Percentiles rank a stretch among this genome's conserved stretches.
These are phyloP conservation scores for Eucalyptus pumila DNA, from an alignment of 345 rosid genomes.

Conservation along the genomic window DNA sequence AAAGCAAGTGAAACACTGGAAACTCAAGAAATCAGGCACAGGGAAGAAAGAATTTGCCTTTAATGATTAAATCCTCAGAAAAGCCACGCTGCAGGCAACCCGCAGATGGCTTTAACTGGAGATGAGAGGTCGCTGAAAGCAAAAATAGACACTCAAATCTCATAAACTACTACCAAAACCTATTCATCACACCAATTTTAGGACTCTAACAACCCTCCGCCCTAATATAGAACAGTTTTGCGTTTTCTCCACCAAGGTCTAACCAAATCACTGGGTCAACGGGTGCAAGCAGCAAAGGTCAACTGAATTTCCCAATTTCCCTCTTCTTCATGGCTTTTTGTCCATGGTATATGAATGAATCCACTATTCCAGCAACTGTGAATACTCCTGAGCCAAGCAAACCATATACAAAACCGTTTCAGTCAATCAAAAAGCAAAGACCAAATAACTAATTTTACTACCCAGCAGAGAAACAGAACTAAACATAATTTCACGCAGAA, in stretches of 20 bases:
- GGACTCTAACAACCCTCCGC: not conserved
- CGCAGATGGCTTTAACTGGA: not conserved
- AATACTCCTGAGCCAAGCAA: conserved; percentile 26
- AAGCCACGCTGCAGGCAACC: not conserved
- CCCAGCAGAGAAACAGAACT: not conserved
- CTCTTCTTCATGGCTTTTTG: conserved; percentile 74
- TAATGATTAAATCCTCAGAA: not conserved
- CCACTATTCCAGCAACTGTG: conserved; percentile 75
- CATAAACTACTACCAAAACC: not conserved
- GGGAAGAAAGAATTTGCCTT: not conserved
- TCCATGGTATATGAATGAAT: conserved; percentile 73
- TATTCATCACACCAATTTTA: not conserved
- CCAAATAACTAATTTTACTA: not conserved
- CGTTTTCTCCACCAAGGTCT: not conserved
- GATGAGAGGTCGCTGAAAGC: not conserved
- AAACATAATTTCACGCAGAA: not conserved
- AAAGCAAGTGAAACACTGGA: not conserved
- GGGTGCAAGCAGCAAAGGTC: not conserved
- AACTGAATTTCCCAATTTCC: conserved; percentile 73
- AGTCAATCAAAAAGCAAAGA: not conserved
- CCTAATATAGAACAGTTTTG: not conserved
- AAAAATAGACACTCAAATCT: not conserved
- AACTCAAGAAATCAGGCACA: not conserved
- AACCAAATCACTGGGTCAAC: not conserved
- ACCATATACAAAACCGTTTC: not conserved